Evolutionary conservation across 2,329 filamentous ascomycete species (phyloP).

Genomic region (Diaporthe sp.): DNA sequence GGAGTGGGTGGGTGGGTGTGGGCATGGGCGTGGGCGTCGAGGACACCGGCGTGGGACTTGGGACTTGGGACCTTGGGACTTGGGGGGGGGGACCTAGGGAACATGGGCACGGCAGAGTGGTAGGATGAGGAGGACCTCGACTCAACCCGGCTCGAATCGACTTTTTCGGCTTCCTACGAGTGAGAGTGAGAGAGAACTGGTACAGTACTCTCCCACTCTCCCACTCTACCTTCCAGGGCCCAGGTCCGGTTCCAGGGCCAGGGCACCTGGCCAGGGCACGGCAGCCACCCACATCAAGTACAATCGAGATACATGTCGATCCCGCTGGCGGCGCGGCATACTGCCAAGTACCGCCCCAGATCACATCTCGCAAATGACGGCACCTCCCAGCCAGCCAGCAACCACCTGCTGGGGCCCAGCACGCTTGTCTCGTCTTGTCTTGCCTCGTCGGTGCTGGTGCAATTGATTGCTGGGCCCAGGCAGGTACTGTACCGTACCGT

Average conservation of each 20-base stretch:
- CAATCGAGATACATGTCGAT: constrained; percentile 25
- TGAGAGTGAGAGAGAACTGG: too few relatives aligned
- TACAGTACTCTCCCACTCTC: neutral
- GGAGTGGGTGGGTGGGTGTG: constrained; percentile 22
- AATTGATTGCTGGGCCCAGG: neutral
- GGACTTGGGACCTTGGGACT: neutral
- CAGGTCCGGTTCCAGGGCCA: constrained; percentile 21
- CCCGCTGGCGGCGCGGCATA: constrained; percentile 4
- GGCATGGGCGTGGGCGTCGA: neutral
- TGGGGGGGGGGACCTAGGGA: neutral
- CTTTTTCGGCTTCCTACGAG: constrained; percentile 10
- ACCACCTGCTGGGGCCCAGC: neutral
- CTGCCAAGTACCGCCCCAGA: constrained; percentile 31
- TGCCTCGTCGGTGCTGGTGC: neutral
- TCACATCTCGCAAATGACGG: constrained; percentile 35
- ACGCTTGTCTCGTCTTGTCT: constrained; percentile 17
- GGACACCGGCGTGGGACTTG: constrained; percentile 5
- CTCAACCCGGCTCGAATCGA: constrained; percentile 21
- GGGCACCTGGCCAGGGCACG: constrained; percentile 1
- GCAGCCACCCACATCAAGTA: constrained; percentile 11
- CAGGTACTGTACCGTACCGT: too few relatives aligned
- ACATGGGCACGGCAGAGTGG: constrained; percentile 1
- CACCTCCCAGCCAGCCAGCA: constrained; percentile 3
- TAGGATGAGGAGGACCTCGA: too few relatives aligned
- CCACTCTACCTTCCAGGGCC: neutral